These are phyloP conservation scores for Zostera marina DNA, from an alignment of 116 monocot genomes.

Conservation along the genomic window DNA sequence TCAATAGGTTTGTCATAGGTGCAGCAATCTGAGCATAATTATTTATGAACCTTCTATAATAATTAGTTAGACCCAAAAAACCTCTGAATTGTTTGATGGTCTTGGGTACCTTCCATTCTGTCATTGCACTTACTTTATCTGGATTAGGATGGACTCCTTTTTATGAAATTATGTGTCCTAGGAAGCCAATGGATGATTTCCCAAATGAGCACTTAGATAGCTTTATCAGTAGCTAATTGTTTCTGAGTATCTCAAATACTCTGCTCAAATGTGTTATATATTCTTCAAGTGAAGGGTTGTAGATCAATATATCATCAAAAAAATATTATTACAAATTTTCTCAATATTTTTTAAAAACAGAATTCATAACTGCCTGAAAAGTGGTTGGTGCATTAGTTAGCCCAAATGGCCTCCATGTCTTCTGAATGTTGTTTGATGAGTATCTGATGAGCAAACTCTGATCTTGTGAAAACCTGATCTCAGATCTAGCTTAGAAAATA, in stretches of 20 bases:
- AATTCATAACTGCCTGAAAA: constrained; percentile 7
- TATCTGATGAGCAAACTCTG: background rate
- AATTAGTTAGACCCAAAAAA: background rate
- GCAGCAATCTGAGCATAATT: background rate
- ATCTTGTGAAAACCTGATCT: background rate
- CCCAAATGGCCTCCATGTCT: constrained; percentile 2
- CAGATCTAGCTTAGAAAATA: constrained; percentile 5
- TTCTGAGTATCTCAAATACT: background rate
- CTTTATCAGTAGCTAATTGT: background rate
- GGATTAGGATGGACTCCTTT: background rate
- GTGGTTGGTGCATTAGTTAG: constrained; percentile 5
- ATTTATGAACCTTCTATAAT: constrained; percentile 1
- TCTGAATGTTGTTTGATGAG: background rate
- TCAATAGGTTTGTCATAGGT: background rate
- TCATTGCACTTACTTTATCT: background rate
- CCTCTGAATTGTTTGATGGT: background rate
- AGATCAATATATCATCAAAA: constrained; percentile 6
- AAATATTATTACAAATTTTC: constrained; percentile 4
- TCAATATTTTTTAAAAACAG: background rate
- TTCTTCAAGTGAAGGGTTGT: background rate
- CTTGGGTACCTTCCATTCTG: background rate
- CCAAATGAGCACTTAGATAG: background rate
- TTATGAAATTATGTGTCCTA: background rate
- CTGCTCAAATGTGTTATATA: background rate
- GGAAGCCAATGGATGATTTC: background rate